phyloP scores from a whole-genome alignment of 2,329 filamentous ascomycete genomes.

The Aspergillus caelatus region DNA sequence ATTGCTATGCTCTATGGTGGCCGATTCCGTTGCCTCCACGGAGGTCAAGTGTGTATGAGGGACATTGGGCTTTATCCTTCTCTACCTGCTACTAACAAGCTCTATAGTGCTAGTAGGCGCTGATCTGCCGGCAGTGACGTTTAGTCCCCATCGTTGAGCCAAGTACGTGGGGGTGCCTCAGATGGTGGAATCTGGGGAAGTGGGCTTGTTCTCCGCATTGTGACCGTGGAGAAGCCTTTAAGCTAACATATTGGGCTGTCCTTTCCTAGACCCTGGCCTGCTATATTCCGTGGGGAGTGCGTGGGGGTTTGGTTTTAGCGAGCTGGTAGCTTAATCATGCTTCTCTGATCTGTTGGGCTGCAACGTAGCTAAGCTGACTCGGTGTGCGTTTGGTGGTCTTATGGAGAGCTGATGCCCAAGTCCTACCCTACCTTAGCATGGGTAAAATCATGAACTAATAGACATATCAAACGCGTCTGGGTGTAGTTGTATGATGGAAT shows the following conservation, averaged over 20 bases:
- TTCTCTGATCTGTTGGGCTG: no score
- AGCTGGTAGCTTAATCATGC: no score
- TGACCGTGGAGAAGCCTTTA: background rate
- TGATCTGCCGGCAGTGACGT: background rate
- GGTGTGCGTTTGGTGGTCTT: background rate
- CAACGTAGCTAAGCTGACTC: no score
- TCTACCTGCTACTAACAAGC: background rate
- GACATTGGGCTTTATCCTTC: background rate
- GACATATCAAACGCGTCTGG: background rate
- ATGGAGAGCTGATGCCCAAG: background rate
- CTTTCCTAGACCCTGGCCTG: background rate
- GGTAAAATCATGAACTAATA: background rate
- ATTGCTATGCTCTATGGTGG: background rate
- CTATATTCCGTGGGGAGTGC: background rate
- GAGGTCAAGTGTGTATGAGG: background rate
- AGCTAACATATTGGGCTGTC: background rate
- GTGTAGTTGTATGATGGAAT: background rate
- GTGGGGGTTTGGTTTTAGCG: background rate
- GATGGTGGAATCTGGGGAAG: background rate
- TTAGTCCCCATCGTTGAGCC: background rate
- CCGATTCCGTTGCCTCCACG: background rate
- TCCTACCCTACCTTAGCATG: background rate
- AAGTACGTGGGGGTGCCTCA: slow-evolving; percentile 3
- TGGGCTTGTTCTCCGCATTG: slow-evolving; percentile 6
- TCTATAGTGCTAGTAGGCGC: background rate